Conservation (phyloP, 169 alveolate species). For the Theileria annulata region DNA sequence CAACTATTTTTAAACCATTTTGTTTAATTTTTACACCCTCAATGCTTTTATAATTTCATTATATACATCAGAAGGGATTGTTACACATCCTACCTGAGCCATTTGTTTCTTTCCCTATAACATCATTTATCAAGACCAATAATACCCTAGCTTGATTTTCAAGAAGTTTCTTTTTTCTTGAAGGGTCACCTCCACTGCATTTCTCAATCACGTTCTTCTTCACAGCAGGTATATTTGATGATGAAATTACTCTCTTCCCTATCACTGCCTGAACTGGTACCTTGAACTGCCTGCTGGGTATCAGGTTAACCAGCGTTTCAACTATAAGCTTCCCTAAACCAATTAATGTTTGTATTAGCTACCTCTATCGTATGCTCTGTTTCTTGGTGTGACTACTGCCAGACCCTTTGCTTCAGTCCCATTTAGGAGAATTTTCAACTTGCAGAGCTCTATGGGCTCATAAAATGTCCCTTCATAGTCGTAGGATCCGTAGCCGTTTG, state of each 20-base stretch:
- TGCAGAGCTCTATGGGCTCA: constrained; percentile 77
- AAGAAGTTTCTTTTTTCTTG: constrained; percentile 88
- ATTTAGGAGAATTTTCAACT: constrained; percentile 77
- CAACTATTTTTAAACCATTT: background rate
- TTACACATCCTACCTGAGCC: constrained; percentile 66
- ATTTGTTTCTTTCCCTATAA: constrained; percentile 59
- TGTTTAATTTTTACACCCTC: constrained; percentile 8
- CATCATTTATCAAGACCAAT: background rate
- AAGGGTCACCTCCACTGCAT: constrained; percentile 93
- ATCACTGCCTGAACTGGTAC: constrained; percentile 87
- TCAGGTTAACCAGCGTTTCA: constrained; percentile 78
- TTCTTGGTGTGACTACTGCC: constrained; percentile 78
- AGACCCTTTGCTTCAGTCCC: constrained; percentile 88
- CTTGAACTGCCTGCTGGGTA: constrained; percentile 88
- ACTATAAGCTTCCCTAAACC: constrained; percentile 74
- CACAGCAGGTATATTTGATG: constrained; percentile 83
- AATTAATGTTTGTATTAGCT: background rate
- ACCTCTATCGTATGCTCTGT: constrained; percentile 75
- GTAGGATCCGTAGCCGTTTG: constrained; percentile 87
- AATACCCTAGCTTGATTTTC: constrained; percentile 89
- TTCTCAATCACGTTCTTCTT: constrained; percentile 91
- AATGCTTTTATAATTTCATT: constrained; percentile 62
- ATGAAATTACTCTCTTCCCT: constrained; percentile 86
- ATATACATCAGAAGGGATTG: constrained; percentile 62
- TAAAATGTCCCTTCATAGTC: constrained; percentile 84